Percentiles rank a stretch among this genome's conserved stretches.
Evolutionary conservation across 2,329 filamentous ascomycete genomes (phyloP).

Genomic region (Colletotrichum graminicola): DNA sequence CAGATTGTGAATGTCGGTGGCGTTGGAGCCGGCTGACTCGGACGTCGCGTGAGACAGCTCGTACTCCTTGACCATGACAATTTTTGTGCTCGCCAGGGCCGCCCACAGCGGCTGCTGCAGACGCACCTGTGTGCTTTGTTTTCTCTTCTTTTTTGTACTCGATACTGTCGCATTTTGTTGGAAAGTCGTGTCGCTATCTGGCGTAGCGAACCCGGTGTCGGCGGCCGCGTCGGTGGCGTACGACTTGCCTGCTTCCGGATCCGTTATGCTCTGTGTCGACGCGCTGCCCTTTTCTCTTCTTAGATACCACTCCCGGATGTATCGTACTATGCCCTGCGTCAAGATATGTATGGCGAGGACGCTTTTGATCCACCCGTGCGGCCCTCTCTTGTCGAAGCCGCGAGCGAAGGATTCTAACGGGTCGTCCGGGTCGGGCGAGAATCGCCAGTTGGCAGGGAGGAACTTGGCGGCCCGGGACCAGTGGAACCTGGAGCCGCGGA

Average conservation of each 20-base stretch:
- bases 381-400: slow-evolving; percentile 68
- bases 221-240: slow-evolving; percentile 50
- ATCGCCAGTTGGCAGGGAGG: slow-evolving; percentile 60
- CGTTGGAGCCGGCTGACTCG: slow-evolving; percentile 80
- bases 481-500: slow-evolving; percentile 62
- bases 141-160: slow-evolving; percentile 85
- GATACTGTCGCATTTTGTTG: slow-evolving; percentile 67
- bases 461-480: slow-evolving; percentile 61
- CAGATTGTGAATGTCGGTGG: slow-evolving; percentile 81
- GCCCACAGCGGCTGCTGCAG: slow-evolving; percentile 95
- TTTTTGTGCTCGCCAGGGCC: slow-evolving; percentile 94
- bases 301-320: slow-evolving; percentile 77
- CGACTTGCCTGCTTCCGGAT: slow-evolving; percentile 73
- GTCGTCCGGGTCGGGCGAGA: slow-evolving; percentile 60
- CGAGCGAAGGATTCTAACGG: slow-evolving; percentile 59
- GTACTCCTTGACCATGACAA: slow-evolving; percentile 93
- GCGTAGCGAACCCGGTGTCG: slow-evolving; percentile 63
- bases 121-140: slow-evolving; percentile 90
- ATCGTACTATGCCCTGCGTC: slow-evolving; percentile 78
- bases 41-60: slow-evolving; percentile 83
- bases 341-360: slow-evolving; percentile 80
- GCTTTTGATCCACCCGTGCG: slow-evolving; percentile 76
- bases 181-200: slow-evolving; percentile 65
- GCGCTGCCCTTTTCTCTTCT: slow-evolving; percentile 69
- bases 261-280: slow-evolving; percentile 61